Conservation (phyloP, 2,329 filamentous ascomycete species). For the Neophaeococcomyces aloes region DNA sequence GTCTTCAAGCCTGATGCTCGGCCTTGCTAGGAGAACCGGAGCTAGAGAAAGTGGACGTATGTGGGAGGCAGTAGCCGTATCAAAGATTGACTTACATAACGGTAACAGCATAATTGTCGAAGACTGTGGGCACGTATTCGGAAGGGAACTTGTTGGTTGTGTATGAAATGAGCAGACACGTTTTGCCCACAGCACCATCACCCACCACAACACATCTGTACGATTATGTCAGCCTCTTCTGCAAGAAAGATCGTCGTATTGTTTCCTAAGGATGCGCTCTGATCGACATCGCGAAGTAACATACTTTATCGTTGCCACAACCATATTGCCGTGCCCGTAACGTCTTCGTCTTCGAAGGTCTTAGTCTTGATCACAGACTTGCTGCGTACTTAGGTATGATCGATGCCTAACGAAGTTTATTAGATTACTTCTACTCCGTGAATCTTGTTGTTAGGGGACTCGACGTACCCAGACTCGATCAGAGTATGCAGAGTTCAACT, state of each 20-base stretch:
- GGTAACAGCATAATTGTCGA: conserved; percentile 99
- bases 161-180: conserved; percentile 96
- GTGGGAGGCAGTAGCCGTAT: too few relatives aligned
- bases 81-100: conserved; percentile 91
- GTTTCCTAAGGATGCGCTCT: conserved; percentile 2
- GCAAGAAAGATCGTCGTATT: conserved; percentile 8
- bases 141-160: conserved; percentile 99
- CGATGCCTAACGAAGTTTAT: background rate
- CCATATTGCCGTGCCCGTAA: conserved; percentile 34
- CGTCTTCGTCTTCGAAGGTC: too few relatives aligned
- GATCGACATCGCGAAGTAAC: conserved; percentile 22
- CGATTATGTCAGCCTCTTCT: conserved; percentile 9
- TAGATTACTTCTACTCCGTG: too few relatives aligned
- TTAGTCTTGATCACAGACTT: background rate
- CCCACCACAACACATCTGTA: conserved; percentile 93
- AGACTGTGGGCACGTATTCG: conserved; percentile 98
- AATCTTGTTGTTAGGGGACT: too few relatives aligned
- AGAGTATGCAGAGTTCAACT: too few relatives aligned
- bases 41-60: too few relatives aligned
- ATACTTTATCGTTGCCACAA: conserved; percentile 56
- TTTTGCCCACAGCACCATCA: conserved; percentile 98
- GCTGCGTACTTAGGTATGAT: background rate
- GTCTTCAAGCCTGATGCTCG: too few relatives aligned
- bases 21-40: too few relatives aligned
- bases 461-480: too few relatives aligned